Evolutionary conservation across 495 filamentous ascomycete species (phyloP), one percentile per base, ranked within the genome.

Genomic region (Tuber borchii): DNA sequence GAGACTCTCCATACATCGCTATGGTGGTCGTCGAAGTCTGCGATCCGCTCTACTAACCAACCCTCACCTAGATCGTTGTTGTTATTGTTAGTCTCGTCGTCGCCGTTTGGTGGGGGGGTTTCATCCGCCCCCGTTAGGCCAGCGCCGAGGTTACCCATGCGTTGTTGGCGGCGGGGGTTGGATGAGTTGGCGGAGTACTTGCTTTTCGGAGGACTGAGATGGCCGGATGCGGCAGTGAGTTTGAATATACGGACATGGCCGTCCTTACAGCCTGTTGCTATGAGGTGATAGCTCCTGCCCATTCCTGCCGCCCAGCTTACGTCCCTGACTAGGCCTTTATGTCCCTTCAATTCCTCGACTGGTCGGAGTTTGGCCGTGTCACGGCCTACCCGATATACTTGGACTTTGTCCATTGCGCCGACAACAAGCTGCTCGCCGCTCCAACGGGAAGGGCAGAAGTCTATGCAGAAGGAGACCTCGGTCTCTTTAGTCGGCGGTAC

Each of bases 191-290:
- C 71, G 69, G 42, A 51, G 65, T 82, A 71, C 46, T 71, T 81
- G 77, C 61, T 84, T 79, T 69, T 78, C 26, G 71, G 76, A 17
- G 70, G 69, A 68, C 19, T 78, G 74, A 39, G 22, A 17, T 42
- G 74, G 71, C 69, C 75, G 8, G 69, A 39, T 34, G 45, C 61
- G 19, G 93, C 92, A 46, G 89, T 88, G 0, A 99, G 85, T 81
- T 93, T 88, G 79, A 94, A 97, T 8, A 98, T 90, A 39, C 96
- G 88, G 69, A 98, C 87, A 76, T 89, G 89, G 5, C 95, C 94
- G 82, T 99, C 95, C 83, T 94, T 94, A 81, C 93, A 93, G 1
- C 93, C 95, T 44, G 94, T 96, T 9, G 95, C 96, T 78, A 98
- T 88, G 73, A 97, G 86, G 82, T 99, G 95, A 81, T 91, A 93